These are phyloP conservation scores for Cnidoscolus chayamansa DNA, from an alignment of 441 rosid genomes.

Conservation along the genomic window DNA sequence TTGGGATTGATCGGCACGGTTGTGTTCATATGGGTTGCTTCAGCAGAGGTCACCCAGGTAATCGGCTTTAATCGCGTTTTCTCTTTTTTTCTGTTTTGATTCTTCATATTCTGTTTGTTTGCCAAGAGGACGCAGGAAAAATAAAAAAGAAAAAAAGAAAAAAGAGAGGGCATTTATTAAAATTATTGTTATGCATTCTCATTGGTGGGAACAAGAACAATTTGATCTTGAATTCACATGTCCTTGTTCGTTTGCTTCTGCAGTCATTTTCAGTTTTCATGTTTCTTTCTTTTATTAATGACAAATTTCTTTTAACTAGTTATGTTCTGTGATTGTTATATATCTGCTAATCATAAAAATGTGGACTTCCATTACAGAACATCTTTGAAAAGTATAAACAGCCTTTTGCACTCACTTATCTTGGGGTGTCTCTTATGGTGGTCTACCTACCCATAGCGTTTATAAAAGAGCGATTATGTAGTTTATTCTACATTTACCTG, in stretches of 20 bases:
- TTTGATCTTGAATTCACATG: not conserved
- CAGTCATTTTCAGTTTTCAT: not conserved
- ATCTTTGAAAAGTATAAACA: conserved; percentile 50
- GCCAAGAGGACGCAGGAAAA: not conserved
- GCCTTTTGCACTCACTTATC: conserved; percentile 57
- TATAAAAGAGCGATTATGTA: conserved; percentile 41
- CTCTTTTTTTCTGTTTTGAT: conserved; percentile 4
- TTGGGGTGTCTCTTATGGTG: conserved; percentile 64
- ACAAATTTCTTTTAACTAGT: no score
- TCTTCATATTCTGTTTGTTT: not conserved
- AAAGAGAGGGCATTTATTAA: not conserved
- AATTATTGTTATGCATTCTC: no score
- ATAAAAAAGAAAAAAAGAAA: not conserved
- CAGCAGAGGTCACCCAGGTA: conserved; percentile 70
- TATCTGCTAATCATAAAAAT: no score
- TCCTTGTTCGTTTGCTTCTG: no score
- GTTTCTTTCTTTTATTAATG: no score
- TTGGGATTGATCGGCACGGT: conserved; percentile 43
- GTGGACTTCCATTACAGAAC: conserved; percentile 31
- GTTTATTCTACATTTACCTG: conserved; percentile 17
- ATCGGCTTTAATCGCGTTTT: not conserved
- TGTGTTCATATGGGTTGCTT: conserved; percentile 58
- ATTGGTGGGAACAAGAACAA: not conserved
- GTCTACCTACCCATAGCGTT: conserved; percentile 47
- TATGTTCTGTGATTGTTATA: no score